Evolutionary conservation across 768 basidiomycete species (phyloP).

Genomic region (Leucocoprinus birnbaumii): DNA sequence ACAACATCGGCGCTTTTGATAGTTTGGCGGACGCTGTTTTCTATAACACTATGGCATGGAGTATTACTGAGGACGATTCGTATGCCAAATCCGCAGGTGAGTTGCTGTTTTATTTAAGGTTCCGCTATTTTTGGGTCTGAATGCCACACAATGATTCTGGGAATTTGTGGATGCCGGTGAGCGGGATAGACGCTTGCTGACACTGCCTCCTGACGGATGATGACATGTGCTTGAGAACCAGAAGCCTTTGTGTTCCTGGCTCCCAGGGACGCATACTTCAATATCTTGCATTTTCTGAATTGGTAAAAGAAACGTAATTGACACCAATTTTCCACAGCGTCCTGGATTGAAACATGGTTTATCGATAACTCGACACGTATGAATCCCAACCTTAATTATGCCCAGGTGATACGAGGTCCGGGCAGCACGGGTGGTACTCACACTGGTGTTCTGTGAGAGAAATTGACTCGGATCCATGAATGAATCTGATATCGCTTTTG

Average conservation of each 20-base stretch:
- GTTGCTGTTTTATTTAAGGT: slow-evolving; percentile 5
- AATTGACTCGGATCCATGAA: neutral
- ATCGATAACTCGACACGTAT: slow-evolving; percentile 52
- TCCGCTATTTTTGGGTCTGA: neutral
- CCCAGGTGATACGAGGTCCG: slow-evolving; percentile 46
- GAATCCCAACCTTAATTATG: slow-evolving; percentile 64
- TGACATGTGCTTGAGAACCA: neutral
- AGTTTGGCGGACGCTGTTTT: slow-evolving; percentile 57
- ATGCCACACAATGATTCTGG: neutral
- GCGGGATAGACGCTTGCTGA: too few relatives aligned
- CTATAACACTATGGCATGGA: slow-evolving; percentile 58
- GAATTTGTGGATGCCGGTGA: too few relatives aligned
- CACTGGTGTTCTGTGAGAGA: slow-evolving; percentile 47
- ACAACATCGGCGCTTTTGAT: slow-evolving; percentile 54
- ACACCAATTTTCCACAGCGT: slow-evolving; percentile 23
- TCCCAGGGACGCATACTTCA: neutral
- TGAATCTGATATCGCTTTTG: neutral
- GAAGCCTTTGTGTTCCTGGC: neutral
- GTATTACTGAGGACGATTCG: slow-evolving; percentile 30
- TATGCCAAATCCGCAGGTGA: slow-evolving; percentile 43
- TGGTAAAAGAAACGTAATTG: neutral
- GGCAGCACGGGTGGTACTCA: slow-evolving; percentile 38
- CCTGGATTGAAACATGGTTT: slow-evolving; percentile 58
- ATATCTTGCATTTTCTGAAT: neutral
- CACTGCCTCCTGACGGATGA: neutral